Evolutionary conservation across 345 rosid genomes (phyloP).

Genomic region (Psidium friedrichsthalianum): DNA sequence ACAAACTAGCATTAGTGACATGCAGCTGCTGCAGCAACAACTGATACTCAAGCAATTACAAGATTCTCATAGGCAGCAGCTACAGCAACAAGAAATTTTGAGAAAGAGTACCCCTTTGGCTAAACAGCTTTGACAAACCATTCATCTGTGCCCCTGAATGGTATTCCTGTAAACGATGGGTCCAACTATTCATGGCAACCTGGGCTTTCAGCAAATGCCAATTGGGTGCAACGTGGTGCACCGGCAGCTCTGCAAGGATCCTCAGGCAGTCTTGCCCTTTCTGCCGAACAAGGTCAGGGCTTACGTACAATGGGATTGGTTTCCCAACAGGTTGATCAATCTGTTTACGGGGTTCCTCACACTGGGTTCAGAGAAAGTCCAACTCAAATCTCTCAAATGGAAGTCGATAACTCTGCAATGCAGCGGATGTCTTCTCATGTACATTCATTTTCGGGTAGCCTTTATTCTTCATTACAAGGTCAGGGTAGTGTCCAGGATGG

Average conservation of each 20-base stretch:
- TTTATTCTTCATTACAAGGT: background rate
- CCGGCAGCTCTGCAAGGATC: slow-evolving; percentile 35
- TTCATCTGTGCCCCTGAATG: slow-evolving; percentile 30
- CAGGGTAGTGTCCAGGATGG: slow-evolving; percentile 14
- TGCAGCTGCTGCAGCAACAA: slow-evolving; percentile 64
- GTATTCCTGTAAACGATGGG: slow-evolving; percentile 41
- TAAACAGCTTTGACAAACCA: slow-evolving; percentile 28
- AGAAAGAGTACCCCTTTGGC: slow-evolving; percentile 29
- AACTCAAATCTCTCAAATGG: slow-evolving; percentile 24
- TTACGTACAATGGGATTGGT: slow-evolving; percentile 24
- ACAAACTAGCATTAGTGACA: slow-evolving; percentile 45
- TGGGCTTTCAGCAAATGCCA: slow-evolving; percentile 9
- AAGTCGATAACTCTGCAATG: background rate
- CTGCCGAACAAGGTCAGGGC: slow-evolving; percentile 30
- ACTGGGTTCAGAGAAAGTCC: slow-evolving; percentile 31
- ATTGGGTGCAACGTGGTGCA: slow-evolving; percentile 35
- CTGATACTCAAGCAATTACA: slow-evolving; percentile 57
- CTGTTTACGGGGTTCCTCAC: slow-evolving; percentile 41
- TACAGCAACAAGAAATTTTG: slow-evolving; percentile 33
- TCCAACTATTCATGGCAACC: slow-evolving; percentile 26
- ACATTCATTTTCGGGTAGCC: background rate
- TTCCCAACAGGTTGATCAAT: slow-evolving; percentile 40
- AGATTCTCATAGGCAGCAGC: slow-evolving; percentile 66
- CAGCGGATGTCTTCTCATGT: background rate
- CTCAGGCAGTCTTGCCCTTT: slow-evolving; percentile 16